Evolutionary conservation across 2,329 filamentous ascomycete genomes (phyloP).

Genomic region (Xylariaceae sp.): DNA sequence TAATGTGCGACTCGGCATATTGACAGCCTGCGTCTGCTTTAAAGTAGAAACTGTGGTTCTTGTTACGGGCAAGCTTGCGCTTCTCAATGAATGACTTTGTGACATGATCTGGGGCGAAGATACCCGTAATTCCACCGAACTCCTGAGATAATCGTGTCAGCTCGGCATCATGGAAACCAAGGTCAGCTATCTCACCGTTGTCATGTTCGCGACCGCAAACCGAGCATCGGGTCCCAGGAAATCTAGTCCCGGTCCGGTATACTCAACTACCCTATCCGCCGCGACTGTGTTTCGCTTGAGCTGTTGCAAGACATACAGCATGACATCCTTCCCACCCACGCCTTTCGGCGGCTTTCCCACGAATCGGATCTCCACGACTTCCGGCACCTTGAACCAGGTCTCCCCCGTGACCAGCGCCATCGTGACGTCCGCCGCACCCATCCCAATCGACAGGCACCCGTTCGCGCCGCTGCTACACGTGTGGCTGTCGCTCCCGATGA

Average conservation of each 20-base stretch:
- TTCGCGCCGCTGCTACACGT: constrained; percentile 40
- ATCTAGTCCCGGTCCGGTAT: constrained; percentile 34
- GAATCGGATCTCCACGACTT: constrained; percentile 36
- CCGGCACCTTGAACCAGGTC: constrained; percentile 43
- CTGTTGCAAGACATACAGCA: constrained; percentile 38
- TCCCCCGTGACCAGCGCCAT: constrained; percentile 41
- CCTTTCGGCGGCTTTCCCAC: constrained; percentile 31
- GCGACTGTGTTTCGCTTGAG: constrained; percentile 43
- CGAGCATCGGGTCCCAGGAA: constrained; percentile 37
- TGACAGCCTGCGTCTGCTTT: constrained; percentile 32
- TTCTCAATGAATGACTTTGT: constrained; percentile 31
- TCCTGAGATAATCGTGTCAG: constrained; percentile 16
- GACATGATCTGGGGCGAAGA: constrained; percentile 36
- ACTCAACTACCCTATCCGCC: constrained; percentile 40
- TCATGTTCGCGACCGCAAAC: constrained; percentile 45
- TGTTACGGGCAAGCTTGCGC: constrained; percentile 31
- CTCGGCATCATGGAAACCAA: too few relatives aligned
- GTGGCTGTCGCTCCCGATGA: constrained; percentile 41
- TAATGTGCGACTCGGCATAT: constrained; percentile 31
- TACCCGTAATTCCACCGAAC: constrained; percentile 38
- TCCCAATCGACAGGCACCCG: constrained; percentile 37
- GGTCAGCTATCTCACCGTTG: constrained; percentile 20
- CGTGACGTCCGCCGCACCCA: constrained; percentile 41
- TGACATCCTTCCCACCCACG: constrained; percentile 41
- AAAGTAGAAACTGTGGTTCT: constrained; percentile 32